These are phyloP conservation scores for Aegilops tauschii DNA, from an alignment of 176 grass and related monocot genomes.

Conservation along the genomic window DNA sequence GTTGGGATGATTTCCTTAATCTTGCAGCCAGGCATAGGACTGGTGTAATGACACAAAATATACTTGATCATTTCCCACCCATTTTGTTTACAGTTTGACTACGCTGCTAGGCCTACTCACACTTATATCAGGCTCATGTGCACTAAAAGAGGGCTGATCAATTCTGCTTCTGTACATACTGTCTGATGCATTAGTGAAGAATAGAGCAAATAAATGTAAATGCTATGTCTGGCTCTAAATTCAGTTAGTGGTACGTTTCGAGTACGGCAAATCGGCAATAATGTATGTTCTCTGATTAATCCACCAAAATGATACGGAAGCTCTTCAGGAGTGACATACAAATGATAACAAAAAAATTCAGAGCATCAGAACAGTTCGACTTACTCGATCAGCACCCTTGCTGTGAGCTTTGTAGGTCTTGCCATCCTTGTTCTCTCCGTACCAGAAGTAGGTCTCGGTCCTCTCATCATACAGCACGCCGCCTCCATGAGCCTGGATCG, in stretches of 20 bases:
- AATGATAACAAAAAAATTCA: not conserved
- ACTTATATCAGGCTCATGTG: not conserved
- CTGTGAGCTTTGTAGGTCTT: conserved; percentile 79
- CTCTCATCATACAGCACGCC: conserved; percentile 79
- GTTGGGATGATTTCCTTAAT: not conserved
- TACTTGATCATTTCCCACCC: not conserved
- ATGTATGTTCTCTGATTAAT: not conserved
- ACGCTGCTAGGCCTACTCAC: not conserved
- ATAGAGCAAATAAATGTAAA: not conserved
- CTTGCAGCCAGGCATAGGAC: not conserved
- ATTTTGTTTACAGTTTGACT: not conserved
- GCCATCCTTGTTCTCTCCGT: conserved; percentile 96
- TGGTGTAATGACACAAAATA: not conserved
- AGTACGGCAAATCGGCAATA: not conserved
- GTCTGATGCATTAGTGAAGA: not conserved
- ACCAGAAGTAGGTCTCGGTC: conserved; percentile 74
- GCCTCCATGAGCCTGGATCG: conserved; percentile 92
- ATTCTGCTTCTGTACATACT: not conserved
- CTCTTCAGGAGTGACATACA: not conserved
- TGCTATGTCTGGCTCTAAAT: not conserved
- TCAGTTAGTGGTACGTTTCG: conserved; percentile 20
- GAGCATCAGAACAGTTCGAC: conserved; percentile 22
- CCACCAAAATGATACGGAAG: not conserved
- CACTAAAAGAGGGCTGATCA: not conserved
- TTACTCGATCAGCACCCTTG: conserved; percentile 79